Evolutionary conservation across 306 rosid species (phyloP).

Genomic region (Rubus idaeus): DNA sequence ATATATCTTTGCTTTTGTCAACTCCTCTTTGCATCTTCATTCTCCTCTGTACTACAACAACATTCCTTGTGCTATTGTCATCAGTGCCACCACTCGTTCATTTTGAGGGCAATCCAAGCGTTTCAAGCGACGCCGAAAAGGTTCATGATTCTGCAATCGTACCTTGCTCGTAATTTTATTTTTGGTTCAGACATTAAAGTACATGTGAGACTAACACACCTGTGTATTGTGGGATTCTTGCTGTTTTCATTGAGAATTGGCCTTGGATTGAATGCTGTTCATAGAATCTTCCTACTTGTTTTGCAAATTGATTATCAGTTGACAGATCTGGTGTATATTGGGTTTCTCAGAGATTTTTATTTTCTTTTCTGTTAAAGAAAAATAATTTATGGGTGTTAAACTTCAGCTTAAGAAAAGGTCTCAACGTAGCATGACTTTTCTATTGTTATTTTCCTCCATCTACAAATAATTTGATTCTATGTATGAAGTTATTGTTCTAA

Average conservation of each 20-base stretch:
- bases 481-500: slow-evolving; percentile 31
- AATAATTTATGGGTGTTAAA: neutral
- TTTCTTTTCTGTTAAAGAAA: neutral
- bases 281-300: neutral
- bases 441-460: neutral
- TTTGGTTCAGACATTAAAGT: too few species aligned
- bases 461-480: neutral
- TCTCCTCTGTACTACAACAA: neutral
- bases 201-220: too few species aligned
- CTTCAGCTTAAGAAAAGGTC: slow-evolving; percentile 14
- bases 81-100: neutral
- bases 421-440: neutral
- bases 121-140: neutral
- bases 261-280: neutral
- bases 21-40: slow-evolving; percentile 13
- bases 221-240: too few species aligned
- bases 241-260: neutral
- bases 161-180: too few species aligned
- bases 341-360: too few species aligned
- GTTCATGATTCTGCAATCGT: neutral
- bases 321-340: neutral
- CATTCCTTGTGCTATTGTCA: neutral
- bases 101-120: neutral
- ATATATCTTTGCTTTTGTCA: neutral
- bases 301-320: neutral